phyloP scores from a whole-genome alignment of 805 yeast genomes.

The Nakazawaea populi region DNA sequence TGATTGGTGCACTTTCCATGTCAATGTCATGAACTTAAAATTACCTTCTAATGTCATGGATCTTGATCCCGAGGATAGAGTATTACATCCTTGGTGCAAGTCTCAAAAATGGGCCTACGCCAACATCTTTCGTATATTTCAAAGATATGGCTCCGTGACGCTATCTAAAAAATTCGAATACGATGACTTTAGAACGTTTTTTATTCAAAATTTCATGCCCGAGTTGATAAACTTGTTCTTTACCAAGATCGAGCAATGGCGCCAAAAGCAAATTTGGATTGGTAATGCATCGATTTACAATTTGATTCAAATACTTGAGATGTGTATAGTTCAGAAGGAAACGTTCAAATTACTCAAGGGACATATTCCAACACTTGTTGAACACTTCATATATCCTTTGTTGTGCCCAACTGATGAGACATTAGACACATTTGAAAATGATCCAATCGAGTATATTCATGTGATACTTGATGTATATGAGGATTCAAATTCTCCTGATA shows the following conservation, averaged over 20 bases:
- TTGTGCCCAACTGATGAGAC: constrained; percentile 68
- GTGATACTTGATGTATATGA: constrained; percentile 65
- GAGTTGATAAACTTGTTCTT: constrained; percentile 62
- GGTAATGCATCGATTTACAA: constrained; percentile 59
- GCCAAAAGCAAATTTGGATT: constrained; percentile 60
- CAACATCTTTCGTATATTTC: constrained; percentile 64
- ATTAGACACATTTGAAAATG: constrained; percentile 75
- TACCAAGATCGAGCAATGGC: constrained; percentile 69
- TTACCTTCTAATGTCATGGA: constrained; percentile 49
- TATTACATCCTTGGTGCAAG: constrained; percentile 58
- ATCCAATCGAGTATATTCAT: constrained; percentile 89
- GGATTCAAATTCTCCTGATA: constrained; percentile 58
- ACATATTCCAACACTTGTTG: constrained; percentile 56
- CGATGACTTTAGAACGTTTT: constrained; percentile 52
- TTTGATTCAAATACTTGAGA: constrained; percentile 58
- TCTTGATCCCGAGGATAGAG: constrained; percentile 47
- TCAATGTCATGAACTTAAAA: constrained; percentile 53
- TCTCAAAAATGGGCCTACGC: constrained; percentile 88
- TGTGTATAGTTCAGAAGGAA: constrained; percentile 48
- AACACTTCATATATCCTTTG: constrained; percentile 75
- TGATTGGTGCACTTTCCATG: constrained; percentile 76
- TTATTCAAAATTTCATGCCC: constrained; percentile 59
- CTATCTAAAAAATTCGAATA: constrained; percentile 45
- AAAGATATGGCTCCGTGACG: constrained; percentile 56
- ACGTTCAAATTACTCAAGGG: constrained; percentile 72